Conservation (phyloP, 441 rosid species). For the Lepidium campestre region DNA sequence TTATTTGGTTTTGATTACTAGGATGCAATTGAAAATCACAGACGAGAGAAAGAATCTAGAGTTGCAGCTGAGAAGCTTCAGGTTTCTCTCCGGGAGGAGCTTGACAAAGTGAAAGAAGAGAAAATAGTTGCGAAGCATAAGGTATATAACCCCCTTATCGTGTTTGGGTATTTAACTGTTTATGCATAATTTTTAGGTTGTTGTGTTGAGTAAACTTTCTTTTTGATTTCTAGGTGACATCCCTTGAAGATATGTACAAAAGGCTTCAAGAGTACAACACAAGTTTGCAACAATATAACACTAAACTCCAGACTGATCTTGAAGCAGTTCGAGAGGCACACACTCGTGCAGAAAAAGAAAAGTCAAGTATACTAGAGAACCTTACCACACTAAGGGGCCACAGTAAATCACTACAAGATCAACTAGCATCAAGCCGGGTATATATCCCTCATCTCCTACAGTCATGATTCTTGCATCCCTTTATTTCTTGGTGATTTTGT, state of each 20-base stretch:
- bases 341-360: slow-evolving; percentile 73
- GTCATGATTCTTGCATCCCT: neutral
- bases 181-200: neutral
- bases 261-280: slow-evolving; percentile 81
- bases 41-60: slow-evolving; percentile 58
- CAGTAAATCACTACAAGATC: slow-evolving; percentile 79
- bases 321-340: slow-evolving; percentile 52
- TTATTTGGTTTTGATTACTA: slow-evolving; percentile 23
- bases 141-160: slow-evolving; percentile 33
- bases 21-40: slow-evolving; percentile 66
- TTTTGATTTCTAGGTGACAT: slow-evolving; percentile 38
- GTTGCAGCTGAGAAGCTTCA: slow-evolving; percentile 52
- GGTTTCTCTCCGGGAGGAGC: slow-evolving; percentile 63
- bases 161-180: neutral
- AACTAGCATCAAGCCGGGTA: slow-evolving; percentile 67
- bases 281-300: slow-evolving; percentile 79
- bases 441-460: slow-evolving; percentile 11
- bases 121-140: slow-evolving; percentile 57
- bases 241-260: slow-evolving; percentile 73
- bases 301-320: slow-evolving; percentile 66
- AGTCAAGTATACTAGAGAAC: slow-evolving; percentile 73
- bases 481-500: neutral
- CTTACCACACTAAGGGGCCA: slow-evolving; percentile 84
- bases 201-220: slow-evolving; percentile 11
- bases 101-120: slow-evolving; percentile 67